These are phyloP conservation scores for Jaltomata sinuosa DNA, from an alignment of 257 asterid species.

Conservation along the genomic window DNA sequence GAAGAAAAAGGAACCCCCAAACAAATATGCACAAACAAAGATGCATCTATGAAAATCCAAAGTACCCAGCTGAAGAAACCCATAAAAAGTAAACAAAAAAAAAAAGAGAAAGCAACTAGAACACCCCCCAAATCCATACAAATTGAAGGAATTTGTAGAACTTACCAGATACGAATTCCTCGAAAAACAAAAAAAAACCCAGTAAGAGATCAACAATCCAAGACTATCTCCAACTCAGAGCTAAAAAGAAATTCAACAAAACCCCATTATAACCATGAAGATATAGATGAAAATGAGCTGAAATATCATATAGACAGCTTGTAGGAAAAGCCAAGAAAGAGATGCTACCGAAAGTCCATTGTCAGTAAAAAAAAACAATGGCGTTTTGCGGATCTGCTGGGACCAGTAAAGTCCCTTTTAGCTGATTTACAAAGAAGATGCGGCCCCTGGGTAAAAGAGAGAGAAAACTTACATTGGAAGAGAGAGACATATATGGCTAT, in stretches of 20 bases:
- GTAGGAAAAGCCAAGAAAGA: not conserved
- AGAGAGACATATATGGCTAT: not conserved
- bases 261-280: not conserved
- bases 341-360: not conserved
- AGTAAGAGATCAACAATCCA: not conserved
- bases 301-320: not conserved
- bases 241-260: not conserved
- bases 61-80: not conserved
- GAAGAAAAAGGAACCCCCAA: no score
- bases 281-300: not conserved
- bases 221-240: not conserved
- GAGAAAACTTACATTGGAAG: not conserved
- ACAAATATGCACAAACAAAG: not conserved
- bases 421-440: not conserved
- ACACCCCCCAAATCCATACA: not conserved
- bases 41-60: not conserved
- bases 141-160: not conserved
- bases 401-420: not conserved
- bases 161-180: not conserved
- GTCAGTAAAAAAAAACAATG: not conserved
- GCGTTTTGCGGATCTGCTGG: conserved; percentile 3
- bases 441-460: not conserved
- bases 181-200: not conserved
- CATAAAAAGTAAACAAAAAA: not conserved
- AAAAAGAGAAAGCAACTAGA: not conserved